phyloP scores from a whole-genome alignment of 2,329 filamentous ascomycete genomes.

The Pezicula neosporulosa region DNA sequence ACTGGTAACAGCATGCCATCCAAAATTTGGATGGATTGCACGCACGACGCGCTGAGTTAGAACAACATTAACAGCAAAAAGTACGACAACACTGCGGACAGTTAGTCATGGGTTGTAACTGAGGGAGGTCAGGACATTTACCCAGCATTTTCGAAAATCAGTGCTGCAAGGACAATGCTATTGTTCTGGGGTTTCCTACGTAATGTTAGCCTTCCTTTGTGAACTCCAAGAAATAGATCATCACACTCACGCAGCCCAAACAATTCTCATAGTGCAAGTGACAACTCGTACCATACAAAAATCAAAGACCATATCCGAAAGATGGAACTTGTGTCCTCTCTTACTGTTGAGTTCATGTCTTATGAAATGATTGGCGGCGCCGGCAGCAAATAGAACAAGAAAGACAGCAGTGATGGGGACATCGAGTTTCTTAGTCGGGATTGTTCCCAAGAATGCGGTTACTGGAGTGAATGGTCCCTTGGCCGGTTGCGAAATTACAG shows the following conservation, averaged over 20 bases:
- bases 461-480: constrained; percentile 6
- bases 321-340: constrained; percentile 54
- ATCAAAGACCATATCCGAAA: constrained; percentile 54
- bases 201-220: neutral
- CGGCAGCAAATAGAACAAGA: constrained; percentile 54
- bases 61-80: constrained; percentile 76
- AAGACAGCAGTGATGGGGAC: constrained; percentile 61
- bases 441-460: constrained; percentile 45
- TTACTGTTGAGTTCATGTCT: constrained; percentile 49
- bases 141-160: constrained; percentile 16
- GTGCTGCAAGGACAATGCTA: constrained; percentile 12
- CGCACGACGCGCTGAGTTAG: constrained; percentile 72
- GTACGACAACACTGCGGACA: constrained; percentile 50
- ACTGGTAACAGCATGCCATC: constrained; percentile 57
- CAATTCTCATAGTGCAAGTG: constrained; percentile 45
- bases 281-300: constrained; percentile 53
- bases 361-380: constrained; percentile 58
- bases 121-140: neutral
- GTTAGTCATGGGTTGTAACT: neutral
- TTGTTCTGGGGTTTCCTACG: constrained; percentile 3
- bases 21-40: constrained; percentile 64
- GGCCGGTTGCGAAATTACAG: neutral
- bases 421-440: constrained; percentile 54
- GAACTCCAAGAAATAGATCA: neutral
- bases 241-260: constrained; percentile 40